Evolutionary conservation across 192 early-diverging fungal genomes (phyloP).

Genomic region (Cetraspora pellucida): DNA sequence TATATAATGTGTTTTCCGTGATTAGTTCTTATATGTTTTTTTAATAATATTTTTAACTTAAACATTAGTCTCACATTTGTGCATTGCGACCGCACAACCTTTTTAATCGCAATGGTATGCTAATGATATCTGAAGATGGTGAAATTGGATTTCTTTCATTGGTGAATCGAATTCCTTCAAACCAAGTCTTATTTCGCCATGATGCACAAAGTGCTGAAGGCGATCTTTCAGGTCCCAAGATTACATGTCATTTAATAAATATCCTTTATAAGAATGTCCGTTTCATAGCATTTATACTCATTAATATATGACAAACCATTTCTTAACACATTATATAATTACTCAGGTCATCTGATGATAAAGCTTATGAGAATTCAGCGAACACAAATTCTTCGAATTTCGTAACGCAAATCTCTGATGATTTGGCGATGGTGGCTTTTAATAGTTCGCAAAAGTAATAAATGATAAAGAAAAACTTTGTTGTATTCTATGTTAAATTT

Average conservation of each 20-base stretch:
- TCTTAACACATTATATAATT: background rate
- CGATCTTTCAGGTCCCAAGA: background rate
- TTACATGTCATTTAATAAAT: conserved; percentile 30
- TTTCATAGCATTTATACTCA: background rate
- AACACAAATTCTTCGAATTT: no score
- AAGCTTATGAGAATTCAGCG: no score
- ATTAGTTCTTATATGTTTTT: background rate
- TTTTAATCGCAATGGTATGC: conserved; percentile 5
- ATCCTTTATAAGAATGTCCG: background rate
- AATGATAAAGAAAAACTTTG: background rate
- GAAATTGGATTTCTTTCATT: conserved; percentile 28
- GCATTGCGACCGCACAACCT: background rate
- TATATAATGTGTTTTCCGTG: background rate
- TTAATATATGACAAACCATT: background rate
- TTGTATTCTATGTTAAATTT: background rate
- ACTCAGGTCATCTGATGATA: no score
- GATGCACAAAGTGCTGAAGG: background rate
- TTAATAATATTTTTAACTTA: background rate
- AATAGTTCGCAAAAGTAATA: background rate
- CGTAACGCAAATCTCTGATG: no score
- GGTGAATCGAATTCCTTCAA: background rate
- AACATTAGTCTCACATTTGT: background rate
- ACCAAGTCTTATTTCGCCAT: conserved; percentile 21
- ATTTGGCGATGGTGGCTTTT: no score
- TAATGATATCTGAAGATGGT: conserved; percentile 10